Evolutionary conservation across 2,329 filamentous ascomycete species (phyloP).

Genomic region (Colletotrichum somersetense): DNA sequence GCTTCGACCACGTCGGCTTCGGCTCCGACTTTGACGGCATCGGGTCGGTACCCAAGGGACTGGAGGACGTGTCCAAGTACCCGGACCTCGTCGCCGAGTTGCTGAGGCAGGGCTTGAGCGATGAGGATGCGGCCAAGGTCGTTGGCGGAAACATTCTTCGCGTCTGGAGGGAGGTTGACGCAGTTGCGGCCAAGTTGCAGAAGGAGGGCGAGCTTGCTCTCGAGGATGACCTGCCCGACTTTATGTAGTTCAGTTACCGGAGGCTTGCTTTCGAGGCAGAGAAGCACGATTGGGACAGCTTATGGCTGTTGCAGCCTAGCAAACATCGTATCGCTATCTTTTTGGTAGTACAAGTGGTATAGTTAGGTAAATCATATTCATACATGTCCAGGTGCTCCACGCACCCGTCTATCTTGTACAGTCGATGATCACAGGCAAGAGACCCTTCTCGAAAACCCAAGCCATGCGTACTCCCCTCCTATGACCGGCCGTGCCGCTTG

Average conservation of each 20-base stretch:
- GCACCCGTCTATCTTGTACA: conserved; percentile 46
- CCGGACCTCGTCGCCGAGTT: conserved; percentile 83
- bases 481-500: conserved; percentile 13
- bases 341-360: conserved; percentile 33
- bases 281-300: not conserved
- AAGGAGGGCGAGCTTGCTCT: conserved; percentile 63
- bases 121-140: conserved; percentile 79
- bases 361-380: conserved; percentile 38
- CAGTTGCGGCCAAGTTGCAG: conserved; percentile 76
- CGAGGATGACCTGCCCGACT: conserved; percentile 64
- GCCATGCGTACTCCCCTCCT: not conserved
- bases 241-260: not conserved
- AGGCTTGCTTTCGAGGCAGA: not conserved
- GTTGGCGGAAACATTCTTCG: conserved; percentile 85
- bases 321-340: not conserved
- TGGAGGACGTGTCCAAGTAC: conserved; percentile 89
- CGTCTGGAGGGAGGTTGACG: conserved; percentile 86
- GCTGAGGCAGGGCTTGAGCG: conserved; percentile 78
- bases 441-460: conserved; percentile 9
- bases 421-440: conserved; percentile 8
- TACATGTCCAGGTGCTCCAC: conserved; percentile 31
- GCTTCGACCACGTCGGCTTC: conserved; percentile 88
- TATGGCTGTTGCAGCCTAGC: not conserved
- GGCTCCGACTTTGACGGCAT: conserved; percentile 94
- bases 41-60: conserved; percentile 71